phyloP scores from a whole-genome alignment of 2,329 filamentous ascomycete genomes.

The Ceratocystis alfenasii region DNA sequence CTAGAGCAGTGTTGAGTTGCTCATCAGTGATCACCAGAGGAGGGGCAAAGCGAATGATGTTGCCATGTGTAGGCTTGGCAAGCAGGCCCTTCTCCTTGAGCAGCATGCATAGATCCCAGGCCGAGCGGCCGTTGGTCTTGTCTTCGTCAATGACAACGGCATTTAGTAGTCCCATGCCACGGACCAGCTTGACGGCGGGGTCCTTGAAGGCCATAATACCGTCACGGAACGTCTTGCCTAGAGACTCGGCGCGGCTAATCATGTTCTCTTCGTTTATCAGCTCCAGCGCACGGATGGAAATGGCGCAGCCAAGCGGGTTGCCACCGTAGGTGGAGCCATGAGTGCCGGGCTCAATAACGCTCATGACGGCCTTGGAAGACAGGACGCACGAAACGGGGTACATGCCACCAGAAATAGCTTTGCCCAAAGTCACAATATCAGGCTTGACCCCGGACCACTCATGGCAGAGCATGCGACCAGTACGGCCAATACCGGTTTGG shows the following conservation, averaged over 20 bases:
- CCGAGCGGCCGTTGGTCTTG: slow-evolving; percentile 70
- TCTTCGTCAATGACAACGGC: slow-evolving; percentile 91
- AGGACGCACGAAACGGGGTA: slow-evolving; percentile 96
- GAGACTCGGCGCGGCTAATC: slow-evolving; percentile 64
- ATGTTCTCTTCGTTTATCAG: slow-evolving; percentile 85
- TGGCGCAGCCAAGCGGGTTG: slow-evolving; percentile 88
- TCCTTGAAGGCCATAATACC: slow-evolving; percentile 63
- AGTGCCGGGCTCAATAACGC: slow-evolving; percentile 89
- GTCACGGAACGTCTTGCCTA: slow-evolving; percentile 74
- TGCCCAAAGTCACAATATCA: slow-evolving; percentile 86
- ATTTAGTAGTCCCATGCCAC: slow-evolving; percentile 89
- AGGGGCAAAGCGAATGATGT: slow-evolving; percentile 96
- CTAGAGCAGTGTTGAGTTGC: slow-evolving; percentile 65
- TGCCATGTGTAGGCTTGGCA: slow-evolving; percentile 96
- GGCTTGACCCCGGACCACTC: slow-evolving; percentile 94
- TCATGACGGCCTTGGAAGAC: slow-evolving; percentile 80
- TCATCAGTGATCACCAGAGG: slow-evolving; percentile 87
- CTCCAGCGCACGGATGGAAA: slow-evolving; percentile 89
- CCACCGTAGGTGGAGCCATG: slow-evolving; percentile 98
- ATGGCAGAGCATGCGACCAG: slow-evolving; percentile 83
- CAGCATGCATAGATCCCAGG: slow-evolving; percentile 93
- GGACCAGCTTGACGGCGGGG: slow-evolving; percentile 68
- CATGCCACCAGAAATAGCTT: slow-evolving; percentile 96
- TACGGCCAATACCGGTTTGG: slow-evolving; percentile 92
- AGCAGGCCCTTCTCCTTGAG: slow-evolving; percentile 90